phyloP scores from a whole-genome alignment of 257 asterid genomes.

The Anisodus acutangulus region DNA sequence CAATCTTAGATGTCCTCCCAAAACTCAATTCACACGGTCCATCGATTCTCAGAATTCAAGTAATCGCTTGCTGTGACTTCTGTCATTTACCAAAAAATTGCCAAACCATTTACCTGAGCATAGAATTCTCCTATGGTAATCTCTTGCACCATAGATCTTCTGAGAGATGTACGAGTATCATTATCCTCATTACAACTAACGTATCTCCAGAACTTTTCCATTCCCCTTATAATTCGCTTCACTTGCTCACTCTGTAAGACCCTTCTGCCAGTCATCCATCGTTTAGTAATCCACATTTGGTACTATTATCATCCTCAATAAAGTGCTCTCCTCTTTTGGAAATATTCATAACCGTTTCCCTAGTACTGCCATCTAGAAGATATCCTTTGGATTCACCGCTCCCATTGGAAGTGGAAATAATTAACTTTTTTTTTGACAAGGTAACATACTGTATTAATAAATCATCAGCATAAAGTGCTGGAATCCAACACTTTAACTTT shows the following conservation, averaged over 20 bases:
- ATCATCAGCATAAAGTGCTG: no score
- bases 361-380: conserved; percentile 15
- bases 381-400: neutral
- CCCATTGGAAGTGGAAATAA: neutral
- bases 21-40: neutral
- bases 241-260: neutral
- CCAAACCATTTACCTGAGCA: conserved; percentile 13
- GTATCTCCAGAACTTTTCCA: neutral
- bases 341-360: neutral
- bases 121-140: conserved; percentile 8
- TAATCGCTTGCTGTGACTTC: neutral
- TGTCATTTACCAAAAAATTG: neutral
- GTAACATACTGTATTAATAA: no score
- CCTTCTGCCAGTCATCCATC: conserved; percentile 14
- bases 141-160: neutral
- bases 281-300: conserved; percentile 20
- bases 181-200: neutral
- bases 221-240: neutral
- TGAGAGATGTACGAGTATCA: neutral
- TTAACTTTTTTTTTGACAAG: neutral
- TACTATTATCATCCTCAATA: neutral
- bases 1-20: neutral
- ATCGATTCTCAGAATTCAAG: neutral
- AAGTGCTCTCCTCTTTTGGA: neutral
- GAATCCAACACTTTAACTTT: no score